These are phyloP conservation scores for Plasmodiophora brassicae DNA, from an alignment of 208 protist genomes.

Conservation along the genomic window DNA sequence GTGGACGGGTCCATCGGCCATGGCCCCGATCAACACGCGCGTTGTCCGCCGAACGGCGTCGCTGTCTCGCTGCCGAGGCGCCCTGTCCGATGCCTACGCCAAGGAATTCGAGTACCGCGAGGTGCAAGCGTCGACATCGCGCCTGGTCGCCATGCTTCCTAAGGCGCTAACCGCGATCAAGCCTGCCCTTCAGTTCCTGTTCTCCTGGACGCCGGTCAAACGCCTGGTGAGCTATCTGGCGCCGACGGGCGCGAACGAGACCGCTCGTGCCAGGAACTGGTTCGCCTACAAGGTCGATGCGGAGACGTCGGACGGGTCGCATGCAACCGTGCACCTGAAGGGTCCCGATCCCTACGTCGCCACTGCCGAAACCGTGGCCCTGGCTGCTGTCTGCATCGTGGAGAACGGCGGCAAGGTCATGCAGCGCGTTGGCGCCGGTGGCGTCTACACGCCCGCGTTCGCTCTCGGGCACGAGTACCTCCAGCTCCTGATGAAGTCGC, in stretches of 20 bases:
- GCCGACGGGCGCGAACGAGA: neutral
- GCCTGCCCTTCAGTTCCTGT: neutral
- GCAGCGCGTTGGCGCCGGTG: neutral
- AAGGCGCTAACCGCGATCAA: neutral
- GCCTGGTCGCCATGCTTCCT: neutral
- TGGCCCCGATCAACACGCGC: neutral
- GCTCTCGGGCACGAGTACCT: neutral
- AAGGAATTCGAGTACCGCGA: neutral
- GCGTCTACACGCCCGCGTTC: conserved; percentile 11
- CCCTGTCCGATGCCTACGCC: neutral
- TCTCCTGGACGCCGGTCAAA: neutral
- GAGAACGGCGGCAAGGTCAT: neutral
- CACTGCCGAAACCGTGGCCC: neutral
- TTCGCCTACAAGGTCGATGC: neutral
- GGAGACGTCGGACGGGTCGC: neutral
- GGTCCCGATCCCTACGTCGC: neutral
- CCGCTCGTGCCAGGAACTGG: neutral
- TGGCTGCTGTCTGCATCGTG: neutral
- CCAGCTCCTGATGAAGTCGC: neutral
- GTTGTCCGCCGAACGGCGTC: conserved; percentile 11
- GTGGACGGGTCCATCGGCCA: neutral
- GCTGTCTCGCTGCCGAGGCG: neutral
- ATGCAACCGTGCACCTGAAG: neutral
- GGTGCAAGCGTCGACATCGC: neutral
- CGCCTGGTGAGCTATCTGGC: neutral